A percentile compares a stretch with the other conserved stretches of the same genome.
These are phyloP conservation scores for Zalerion maritima DNA, from an alignment of 495 filamentous ascomycete species.

Conservation along the genomic window DNA sequence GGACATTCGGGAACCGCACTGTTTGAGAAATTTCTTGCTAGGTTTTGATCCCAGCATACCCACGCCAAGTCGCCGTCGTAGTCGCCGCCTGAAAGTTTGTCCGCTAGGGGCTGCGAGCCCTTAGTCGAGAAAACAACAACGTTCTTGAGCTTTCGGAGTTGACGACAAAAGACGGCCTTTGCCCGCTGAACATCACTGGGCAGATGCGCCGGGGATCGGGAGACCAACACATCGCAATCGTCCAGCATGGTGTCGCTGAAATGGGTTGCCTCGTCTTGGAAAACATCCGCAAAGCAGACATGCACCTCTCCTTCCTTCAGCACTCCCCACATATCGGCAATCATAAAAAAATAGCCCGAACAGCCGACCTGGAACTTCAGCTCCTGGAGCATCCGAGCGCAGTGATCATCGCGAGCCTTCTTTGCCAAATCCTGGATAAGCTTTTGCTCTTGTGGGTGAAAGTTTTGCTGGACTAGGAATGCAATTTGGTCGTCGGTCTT, in stretches of 20 bases:
- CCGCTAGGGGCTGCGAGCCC: conserved; percentile 56
- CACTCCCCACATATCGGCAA: conserved; percentile 61
- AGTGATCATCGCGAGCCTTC: conserved; percentile 39
- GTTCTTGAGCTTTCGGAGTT: conserved; percentile 65
- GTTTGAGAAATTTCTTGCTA: conserved; percentile 65
- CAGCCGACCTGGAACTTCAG: conserved; percentile 56
- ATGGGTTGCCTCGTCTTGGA: conserved; percentile 34
- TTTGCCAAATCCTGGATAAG: conserved; percentile 45
- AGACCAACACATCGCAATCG: conserved; percentile 66
- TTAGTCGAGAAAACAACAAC: conserved; percentile 72
- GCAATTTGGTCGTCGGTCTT: conserved; percentile 34
- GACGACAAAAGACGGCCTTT: conserved; percentile 39
- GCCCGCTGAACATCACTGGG: conserved; percentile 74
- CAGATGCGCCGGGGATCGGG: conserved; percentile 67
- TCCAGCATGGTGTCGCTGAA: conserved; percentile 47
- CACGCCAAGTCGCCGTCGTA: conserved; percentile 87
- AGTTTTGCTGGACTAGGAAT: conserved; percentile 49
- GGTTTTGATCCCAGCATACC: conserved; percentile 74
- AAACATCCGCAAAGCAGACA: conserved; percentile 59
- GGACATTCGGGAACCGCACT: conserved; percentile 39
- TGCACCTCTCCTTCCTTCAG: conserved; percentile 66
- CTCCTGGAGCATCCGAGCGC: conserved; percentile 38
- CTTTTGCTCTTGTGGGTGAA: conserved; percentile 41
- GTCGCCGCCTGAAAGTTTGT: conserved; percentile 80
- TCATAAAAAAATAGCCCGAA: conserved; percentile 69